A percentile compares a stretch with the other conserved stretches of the same genome.
Evolutionary conservation across 495 filamentous ascomycete genomes (phyloP).

Genomic region (Amorphotheca resinae): DNA sequence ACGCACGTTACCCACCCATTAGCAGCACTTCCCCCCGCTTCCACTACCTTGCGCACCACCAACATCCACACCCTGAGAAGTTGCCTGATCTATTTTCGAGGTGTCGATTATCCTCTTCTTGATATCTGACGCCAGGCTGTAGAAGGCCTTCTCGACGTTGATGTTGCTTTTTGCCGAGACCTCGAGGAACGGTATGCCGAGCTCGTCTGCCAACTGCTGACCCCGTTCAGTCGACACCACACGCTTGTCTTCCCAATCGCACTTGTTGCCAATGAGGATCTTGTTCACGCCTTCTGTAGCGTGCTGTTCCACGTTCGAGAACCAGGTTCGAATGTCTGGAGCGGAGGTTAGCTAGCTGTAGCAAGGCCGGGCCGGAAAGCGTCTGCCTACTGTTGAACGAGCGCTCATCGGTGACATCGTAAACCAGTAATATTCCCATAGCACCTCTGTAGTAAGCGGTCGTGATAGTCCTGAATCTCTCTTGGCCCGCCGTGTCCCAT

Average conservation of each 20-base stretch:
- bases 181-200: conserved; percentile 96
- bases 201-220: conserved; percentile 86
- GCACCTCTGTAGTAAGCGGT: conserved; percentile 97
- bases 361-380: not conserved
- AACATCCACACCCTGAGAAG: conserved; percentile 55
- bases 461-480: conserved; percentile 96
- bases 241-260: conserved; percentile 99
- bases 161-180: conserved; percentile 98
- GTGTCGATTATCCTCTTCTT: conserved; percentile 91
- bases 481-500: conserved; percentile 97
- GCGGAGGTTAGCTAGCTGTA: conserved; percentile 8
- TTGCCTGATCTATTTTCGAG: conserved; percentile 61
- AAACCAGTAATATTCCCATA: conserved; percentile 96
- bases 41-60: conserved; percentile 51
- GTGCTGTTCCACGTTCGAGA: conserved; percentile 98
- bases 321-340: conserved; percentile 96
- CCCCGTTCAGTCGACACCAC: conserved; percentile 86
- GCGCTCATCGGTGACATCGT: conserved; percentile 95
- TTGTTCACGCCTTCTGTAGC: conserved; percentile 99
- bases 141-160: conserved; percentile 99
- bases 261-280: conserved; percentile 99
- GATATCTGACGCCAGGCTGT: conserved; percentile 87
- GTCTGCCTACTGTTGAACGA: conserved; percentile 80
- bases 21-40: conserved; percentile 77
- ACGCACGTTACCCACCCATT: conserved; percentile 21